Evolutionary conservation across 768 basidiomycete species (phyloP), one percentile per base, ranked within the genome.

Genomic region (Sarcodon sp.): DNA sequence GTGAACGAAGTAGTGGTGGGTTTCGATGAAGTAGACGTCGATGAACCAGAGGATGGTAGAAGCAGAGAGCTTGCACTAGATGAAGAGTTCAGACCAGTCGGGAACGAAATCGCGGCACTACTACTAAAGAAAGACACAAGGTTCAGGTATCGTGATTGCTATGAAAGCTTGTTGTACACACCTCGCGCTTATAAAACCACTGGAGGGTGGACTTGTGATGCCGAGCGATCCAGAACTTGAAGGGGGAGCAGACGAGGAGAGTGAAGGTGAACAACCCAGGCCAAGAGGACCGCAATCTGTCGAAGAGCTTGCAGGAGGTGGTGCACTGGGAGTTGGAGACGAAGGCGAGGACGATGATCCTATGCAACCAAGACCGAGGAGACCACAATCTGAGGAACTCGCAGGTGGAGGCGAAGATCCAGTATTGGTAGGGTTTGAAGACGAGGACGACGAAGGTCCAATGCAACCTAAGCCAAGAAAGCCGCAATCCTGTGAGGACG

Each of bases 1-100:
- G 54, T 38, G 12, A 46, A 49, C 31, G 56, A 39, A 18, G 55
- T 16, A 3, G 51, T 47, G 27, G 61, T 44, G 7, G 46, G 35
- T 7, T 53, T 50, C 27, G 61, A 55, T 43, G 53, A 54, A 31
- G 55, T 41, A 43, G 53, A 46, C 11, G 57, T 44, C 32, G 52
- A 16, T 45, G 35, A 49, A 41, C 7, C 16, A 7, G 39, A 16
- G 2, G 13, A 41, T 8, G 39, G 8, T 41, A 13, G 15, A 16
- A 4, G 27, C 39, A 13, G 27, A 27, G 39, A 13, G 11, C 27
- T 13, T 15, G 13, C 16, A 13, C 16, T 41, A 9, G 39, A 41
- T 7, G 39, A 13, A 15, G 13, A 41, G 4, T 15, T 15, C 16
- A 41, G 39, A 13, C 13, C 39, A 27, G 39, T 16, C 15, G 39